These are phyloP conservation scores for Fistulinella prunicolor DNA, from an alignment of 768 basidiomycete species.

Conservation along the genomic window DNA sequence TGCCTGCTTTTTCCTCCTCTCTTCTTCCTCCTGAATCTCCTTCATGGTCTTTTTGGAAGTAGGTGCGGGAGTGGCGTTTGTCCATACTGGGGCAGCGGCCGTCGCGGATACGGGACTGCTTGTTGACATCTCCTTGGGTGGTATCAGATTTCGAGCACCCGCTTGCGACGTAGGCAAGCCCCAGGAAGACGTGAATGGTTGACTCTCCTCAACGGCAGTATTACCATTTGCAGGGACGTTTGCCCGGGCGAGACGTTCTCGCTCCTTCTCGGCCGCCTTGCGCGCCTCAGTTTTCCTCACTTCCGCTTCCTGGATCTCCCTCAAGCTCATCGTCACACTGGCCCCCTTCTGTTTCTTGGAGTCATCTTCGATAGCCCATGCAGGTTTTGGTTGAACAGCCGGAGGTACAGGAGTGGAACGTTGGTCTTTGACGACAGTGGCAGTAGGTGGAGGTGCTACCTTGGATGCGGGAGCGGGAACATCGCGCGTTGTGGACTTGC, in stretches of 20 bases:
- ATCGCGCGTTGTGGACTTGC: conserved; percentile 28
- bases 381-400: conserved; percentile 43
- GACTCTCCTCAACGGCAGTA: conserved; percentile 51
- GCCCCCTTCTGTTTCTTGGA: conserved; percentile 50
- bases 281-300: conserved; percentile 74
- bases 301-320: conserved; percentile 96
- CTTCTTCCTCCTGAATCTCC: conserved; percentile 98
- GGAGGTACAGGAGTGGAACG: conserved; percentile 21
- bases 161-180: conserved; percentile 83
- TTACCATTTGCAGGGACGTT: conserved; percentile 33
- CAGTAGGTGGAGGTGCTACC: conserved; percentile 5
- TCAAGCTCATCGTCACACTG: conserved; percentile 59
- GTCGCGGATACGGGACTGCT: conserved; percentile 28
- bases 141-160: conserved; percentile 44
- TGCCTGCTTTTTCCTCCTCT: conserved; percentile 69
- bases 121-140: conserved; percentile 42
- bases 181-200: conserved; percentile 74
- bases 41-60: conserved; percentile 89
- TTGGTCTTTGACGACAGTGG: conserved; percentile 18
- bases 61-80: conserved; percentile 51
- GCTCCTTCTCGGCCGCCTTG: conserved; percentile 71
- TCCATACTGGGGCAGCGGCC: conserved; percentile 63
- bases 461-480: conserved; percentile 23
- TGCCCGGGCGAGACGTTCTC: conserved; percentile 56
- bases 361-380: conserved; percentile 72